Conservation (phyloP, 2,329 filamentous ascomycete genomes). For the Venturia nashicola region DNA sequence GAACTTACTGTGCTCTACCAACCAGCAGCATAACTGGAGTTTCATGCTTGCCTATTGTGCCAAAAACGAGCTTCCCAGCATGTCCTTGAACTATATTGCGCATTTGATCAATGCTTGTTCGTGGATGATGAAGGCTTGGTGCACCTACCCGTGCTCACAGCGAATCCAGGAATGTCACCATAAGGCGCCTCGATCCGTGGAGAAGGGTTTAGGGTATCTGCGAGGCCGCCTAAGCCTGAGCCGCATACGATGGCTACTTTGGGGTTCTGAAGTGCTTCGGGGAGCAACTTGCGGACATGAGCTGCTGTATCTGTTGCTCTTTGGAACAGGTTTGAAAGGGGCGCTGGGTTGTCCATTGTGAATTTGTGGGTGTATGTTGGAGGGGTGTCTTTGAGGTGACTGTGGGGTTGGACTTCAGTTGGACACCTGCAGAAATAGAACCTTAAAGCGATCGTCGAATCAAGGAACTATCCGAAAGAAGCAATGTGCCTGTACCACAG, state of each 20-base stretch:
- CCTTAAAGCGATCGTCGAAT: not conserved
- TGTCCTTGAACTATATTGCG: constrained; percentile 40
- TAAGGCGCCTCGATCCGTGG: constrained; percentile 44
- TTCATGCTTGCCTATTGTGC: constrained; percentile 39
- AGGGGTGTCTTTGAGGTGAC: not conserved
- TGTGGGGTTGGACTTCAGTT: not conserved
- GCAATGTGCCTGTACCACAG: not conserved
- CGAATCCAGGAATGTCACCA: constrained; percentile 48
- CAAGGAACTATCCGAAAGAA: not conserved
- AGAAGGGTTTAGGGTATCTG: constrained; percentile 39
- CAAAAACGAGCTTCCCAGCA: constrained; percentile 54
- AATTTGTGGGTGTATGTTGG: not conserved
- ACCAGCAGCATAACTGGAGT: constrained; percentile 51
- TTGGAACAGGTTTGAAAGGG: constrained; percentile 23
- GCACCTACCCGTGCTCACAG: constrained; percentile 43
- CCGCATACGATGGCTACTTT: constrained; percentile 53
- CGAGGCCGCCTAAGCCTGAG: constrained; percentile 50
- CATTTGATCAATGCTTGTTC: not conserved
- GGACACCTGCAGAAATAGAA: not conserved
- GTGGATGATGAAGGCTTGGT: not conserved
- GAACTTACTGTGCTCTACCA: constrained; percentile 49
- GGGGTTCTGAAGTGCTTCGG: constrained; percentile 37
- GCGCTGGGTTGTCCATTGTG: not conserved
- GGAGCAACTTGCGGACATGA: constrained; percentile 38
- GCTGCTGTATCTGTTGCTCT: constrained; percentile 37